Conservation (phyloP, 495 filamentous ascomycete genomes). For the Evansstolkia leycettana region DNA sequence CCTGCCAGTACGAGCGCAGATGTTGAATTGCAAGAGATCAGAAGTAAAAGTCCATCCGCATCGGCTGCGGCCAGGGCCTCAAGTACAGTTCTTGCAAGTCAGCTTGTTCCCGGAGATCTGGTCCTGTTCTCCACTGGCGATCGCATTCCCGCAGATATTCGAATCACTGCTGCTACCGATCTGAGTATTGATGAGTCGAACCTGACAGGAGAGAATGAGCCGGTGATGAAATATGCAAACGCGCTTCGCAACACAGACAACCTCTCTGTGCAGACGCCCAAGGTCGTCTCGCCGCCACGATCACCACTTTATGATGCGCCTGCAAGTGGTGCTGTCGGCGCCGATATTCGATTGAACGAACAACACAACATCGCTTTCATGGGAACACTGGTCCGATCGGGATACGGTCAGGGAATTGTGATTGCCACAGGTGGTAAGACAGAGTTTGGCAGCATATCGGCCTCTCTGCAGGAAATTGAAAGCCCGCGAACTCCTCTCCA, state of each 20-base stretch:
- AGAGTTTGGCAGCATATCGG: slow-evolving; percentile 93
- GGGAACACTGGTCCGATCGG: slow-evolving; percentile 92
- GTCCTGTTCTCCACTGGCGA: slow-evolving; percentile 92
- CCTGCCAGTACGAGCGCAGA: slow-evolving; percentile 32
- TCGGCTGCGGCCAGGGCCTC: slow-evolving; percentile 56
- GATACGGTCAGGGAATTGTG: slow-evolving; percentile 92
- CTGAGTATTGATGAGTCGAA: slow-evolving; percentile 95
- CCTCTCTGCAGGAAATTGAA: slow-evolving; percentile 84
- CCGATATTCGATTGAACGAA: slow-evolving; percentile 52
- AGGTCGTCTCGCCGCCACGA: slow-evolving; percentile 28
- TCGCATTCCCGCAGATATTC: slow-evolving; percentile 90
- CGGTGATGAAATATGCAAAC: slow-evolving; percentile 65
- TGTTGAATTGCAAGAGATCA: slow-evolving; percentile 20
- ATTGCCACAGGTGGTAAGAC: slow-evolving; percentile 87
- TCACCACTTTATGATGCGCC: slow-evolving; percentile 50
- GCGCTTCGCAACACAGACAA: slow-evolving; percentile 29
- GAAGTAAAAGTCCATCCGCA: slow-evolving; percentile 24
- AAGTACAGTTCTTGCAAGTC: slow-evolving; percentile 69
- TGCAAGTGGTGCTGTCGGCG: slow-evolving; percentile 49
- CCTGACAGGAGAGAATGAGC: slow-evolving; percentile 92
- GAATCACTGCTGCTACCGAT: slow-evolving; percentile 80
- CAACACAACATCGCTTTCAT: slow-evolving; percentile 89
- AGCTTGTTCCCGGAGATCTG: slow-evolving; percentile 84
- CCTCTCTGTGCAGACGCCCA: slow-evolving; percentile 8
- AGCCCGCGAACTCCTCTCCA: slow-evolving; percentile 90